Percentiles rank a stretch among this genome's conserved stretches.
Evolutionary conservation across 768 basidiomycete species (phyloP).

Genomic region (Tephrocybe sp.): DNA sequence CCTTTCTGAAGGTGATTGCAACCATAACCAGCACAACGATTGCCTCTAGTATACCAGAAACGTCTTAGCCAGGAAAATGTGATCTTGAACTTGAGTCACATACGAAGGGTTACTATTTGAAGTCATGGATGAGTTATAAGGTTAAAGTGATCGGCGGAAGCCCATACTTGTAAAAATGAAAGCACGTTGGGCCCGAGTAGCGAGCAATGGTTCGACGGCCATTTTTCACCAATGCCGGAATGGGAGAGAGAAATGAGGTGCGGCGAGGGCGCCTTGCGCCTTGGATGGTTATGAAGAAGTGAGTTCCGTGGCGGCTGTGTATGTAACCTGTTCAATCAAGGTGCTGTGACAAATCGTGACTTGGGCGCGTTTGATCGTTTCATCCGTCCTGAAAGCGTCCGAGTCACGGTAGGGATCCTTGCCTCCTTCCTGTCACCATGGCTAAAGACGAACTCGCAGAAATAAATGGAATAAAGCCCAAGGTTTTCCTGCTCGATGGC

Average conservation of each 20-base stretch:
- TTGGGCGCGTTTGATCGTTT: slow-evolving; percentile 1
- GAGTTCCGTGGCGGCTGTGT: neutral
- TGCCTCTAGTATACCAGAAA: slow-evolving; percentile 53
- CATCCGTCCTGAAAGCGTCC: neutral
- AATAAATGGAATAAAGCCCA: slow-evolving; percentile 54
- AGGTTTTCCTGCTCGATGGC: slow-evolving; percentile 44
- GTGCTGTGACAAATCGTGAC: neutral
- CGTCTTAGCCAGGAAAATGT: slow-evolving; percentile 1
- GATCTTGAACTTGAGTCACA: slow-evolving; percentile 29
- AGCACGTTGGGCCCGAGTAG: slow-evolving; percentile 68
- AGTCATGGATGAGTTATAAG: slow-evolving; percentile 5
- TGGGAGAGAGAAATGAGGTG: slow-evolving; percentile 10
- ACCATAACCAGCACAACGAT: slow-evolving; percentile 76
- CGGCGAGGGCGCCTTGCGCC: neutral
- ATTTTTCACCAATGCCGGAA: slow-evolving; percentile 35
- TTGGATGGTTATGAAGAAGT: neutral
- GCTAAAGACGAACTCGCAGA: slow-evolving; percentile 46
- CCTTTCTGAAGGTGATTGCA: slow-evolving; percentile 65
- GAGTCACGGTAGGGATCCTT: neutral
- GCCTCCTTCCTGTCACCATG: slow-evolving; percentile 12
- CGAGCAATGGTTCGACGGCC: slow-evolving; percentile 71
- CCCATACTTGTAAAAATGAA: slow-evolving; percentile 72
- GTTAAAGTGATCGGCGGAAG: neutral
- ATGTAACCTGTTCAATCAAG: too few species aligned
- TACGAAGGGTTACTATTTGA: slow-evolving; percentile 56